Conservation (phyloP, 495 filamentous ascomycete species). For the Xeromyces bisporus region DNA sequence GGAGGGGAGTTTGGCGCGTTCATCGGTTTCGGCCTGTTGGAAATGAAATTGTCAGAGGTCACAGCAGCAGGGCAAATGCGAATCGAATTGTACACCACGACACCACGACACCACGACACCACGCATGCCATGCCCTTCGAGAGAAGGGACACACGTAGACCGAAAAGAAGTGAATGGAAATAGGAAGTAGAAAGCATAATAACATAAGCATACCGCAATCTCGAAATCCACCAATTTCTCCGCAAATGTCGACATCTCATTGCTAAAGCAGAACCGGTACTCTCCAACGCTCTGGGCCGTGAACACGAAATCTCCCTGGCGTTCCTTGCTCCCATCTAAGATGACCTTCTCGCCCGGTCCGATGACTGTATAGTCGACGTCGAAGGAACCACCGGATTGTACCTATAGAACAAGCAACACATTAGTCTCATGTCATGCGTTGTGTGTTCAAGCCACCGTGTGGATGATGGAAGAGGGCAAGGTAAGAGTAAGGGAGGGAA, state of each 20-base stretch:
- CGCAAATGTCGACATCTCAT: conserved; percentile 92
- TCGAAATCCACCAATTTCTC: conserved; percentile 99
- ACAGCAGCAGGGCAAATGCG: no score
- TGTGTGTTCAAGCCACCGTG: no score
- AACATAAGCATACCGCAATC: conserved; percentile 54
- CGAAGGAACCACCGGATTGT: conserved; percentile 90
- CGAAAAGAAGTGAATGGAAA: not conserved
- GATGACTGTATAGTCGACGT: conserved; percentile 79
- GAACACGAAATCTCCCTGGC: conserved; percentile 97
- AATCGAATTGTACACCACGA: no score
- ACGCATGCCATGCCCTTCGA: not conserved
- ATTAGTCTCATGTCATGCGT: no score
- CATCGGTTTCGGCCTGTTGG: conserved; percentile 79
- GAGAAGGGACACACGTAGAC: not conserved
- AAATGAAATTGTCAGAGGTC: not conserved
- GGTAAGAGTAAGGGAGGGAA: no score
- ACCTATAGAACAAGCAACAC: conserved; percentile 38
- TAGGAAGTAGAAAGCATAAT: not conserved
- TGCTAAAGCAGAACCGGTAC: conserved; percentile 96
- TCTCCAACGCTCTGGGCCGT: conserved; percentile 87
- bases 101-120: not conserved
- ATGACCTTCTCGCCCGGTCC: conserved; percentile 73
- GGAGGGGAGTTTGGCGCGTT: conserved; percentile 61
- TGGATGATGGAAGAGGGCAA: no score
- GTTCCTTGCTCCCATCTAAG: conserved; percentile 75